Conservation (phyloP, 768 basidiomycete species). For the Leucosporidium creatinivorum region DNA sequence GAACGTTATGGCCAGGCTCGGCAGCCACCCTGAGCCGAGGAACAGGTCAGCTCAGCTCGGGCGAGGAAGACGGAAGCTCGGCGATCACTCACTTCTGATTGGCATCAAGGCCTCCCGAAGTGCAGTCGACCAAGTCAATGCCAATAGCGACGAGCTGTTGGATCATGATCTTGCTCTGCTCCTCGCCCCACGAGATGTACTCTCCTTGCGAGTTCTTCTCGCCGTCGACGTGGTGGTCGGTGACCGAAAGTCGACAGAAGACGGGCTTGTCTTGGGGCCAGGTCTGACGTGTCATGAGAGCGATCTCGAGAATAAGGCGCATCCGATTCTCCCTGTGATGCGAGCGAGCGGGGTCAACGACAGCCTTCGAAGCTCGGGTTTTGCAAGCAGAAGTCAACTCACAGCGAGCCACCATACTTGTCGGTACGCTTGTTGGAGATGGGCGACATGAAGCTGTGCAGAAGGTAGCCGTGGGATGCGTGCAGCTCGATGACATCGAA, state of each 20-base stretch:
- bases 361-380: too few relatives aligned
- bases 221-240: constrained; percentile 58
- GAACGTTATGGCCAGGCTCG: constrained; percentile 1
- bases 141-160: constrained; percentile 47
- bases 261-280: constrained; percentile 60
- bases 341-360: constrained; percentile 31
- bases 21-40: not conserved
- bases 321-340: constrained; percentile 51
- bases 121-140: constrained; percentile 69
- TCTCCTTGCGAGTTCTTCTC: constrained; percentile 52
- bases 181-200: constrained; percentile 67
- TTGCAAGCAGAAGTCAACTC: not conserved
- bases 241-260: constrained; percentile 63
- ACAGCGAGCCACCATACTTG: constrained; percentile 60
- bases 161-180: constrained; percentile 55
- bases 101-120: constrained; percentile 58
- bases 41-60: constrained; percentile 33
- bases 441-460: constrained; percentile 56
- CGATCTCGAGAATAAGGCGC: constrained; percentile 58
- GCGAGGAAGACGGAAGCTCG: constrained; percentile 29
- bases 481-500: constrained; percentile 42
- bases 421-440: constrained; percentile 66
- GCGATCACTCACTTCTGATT: not conserved
- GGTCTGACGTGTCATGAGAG: constrained; percentile 50
- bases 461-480: constrained; percentile 34